A percentile compares a stretch with the other conserved stretches of the same genome.
Evolutionary conservation across 1,139 yeast species (phyloP).

Genomic region (Meyerozyma carpophila): DNA sequence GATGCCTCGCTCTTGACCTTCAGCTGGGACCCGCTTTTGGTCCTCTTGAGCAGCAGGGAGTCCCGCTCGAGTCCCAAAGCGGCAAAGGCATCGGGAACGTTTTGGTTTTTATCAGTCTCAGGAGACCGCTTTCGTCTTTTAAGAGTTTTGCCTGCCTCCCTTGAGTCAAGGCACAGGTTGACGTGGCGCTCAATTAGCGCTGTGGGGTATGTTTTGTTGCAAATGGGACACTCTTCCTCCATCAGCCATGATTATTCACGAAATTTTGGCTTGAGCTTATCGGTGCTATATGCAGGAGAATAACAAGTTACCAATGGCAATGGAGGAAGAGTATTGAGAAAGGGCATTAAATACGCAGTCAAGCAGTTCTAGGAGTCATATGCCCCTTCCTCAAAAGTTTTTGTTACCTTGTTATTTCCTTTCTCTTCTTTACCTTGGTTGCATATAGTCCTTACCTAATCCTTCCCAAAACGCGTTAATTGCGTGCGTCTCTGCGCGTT

Average conservation of each 20-base stretch:
- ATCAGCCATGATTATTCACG: not conserved
- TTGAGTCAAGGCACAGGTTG: constrained; percentile 11
- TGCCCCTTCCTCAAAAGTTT: no score
- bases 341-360: no score
- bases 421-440: no score
- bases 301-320: not conserved
- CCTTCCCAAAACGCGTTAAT: not conserved
- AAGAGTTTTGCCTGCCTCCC: not conserved
- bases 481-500: not conserved
- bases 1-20: not conserved
- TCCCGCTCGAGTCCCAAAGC: constrained; percentile 11
- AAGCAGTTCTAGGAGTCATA: no score
- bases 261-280: not conserved
- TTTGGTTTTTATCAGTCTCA: not conserved
- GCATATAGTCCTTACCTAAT: no score
- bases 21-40: not conserved
- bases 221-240: constrained; percentile 11
- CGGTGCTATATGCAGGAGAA: not conserved
- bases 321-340: not conserved
- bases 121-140: constrained; percentile 1
- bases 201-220: constrained; percentile 7
- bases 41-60: constrained; percentile 2
- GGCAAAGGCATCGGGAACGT: constrained; percentile 7
- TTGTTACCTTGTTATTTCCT: no score
- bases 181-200: constrained; percentile 10